These are phyloP conservation scores for Sambucus nigra DNA, from an alignment of 129 eudicot genomes.

Conservation along the genomic window DNA sequence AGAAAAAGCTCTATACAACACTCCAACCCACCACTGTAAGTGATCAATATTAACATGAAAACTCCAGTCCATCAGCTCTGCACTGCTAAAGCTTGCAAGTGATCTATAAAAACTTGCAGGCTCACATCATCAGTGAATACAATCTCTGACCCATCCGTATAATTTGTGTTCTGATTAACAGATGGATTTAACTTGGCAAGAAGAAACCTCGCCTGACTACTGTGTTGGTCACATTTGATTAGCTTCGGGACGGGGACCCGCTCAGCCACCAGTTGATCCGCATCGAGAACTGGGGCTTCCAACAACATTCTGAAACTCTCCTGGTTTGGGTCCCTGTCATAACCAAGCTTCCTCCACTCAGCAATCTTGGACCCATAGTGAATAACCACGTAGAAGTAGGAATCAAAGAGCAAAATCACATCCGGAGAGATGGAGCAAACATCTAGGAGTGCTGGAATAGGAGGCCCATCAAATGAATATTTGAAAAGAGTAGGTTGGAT, in stretches of 20 bases:
- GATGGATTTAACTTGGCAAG: conserved; percentile 97
- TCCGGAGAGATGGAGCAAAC: conserved; percentile 82
- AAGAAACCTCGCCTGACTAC: conserved; percentile 99
- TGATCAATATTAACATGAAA: not conserved
- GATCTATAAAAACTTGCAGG: conserved; percentile 77
- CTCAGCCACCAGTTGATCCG: conserved; percentile 66
- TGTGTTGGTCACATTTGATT: conserved; percentile 78
- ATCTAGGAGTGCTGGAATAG: conserved; percentile 75
- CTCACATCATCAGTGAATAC: conserved; percentile 87
- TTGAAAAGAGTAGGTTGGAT: conserved; percentile 84
- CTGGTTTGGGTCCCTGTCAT: conserved; percentile 67
- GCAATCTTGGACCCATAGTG: conserved; percentile 89
- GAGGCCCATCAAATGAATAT: conserved; percentile 93
- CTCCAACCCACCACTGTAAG: not conserved
- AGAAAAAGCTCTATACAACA: conserved; percentile 5
- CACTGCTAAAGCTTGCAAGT: conserved; percentile 83
- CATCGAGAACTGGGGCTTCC: conserved; percentile 85
- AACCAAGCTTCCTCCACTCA: conserved; percentile 85
- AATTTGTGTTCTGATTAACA: conserved; percentile 68
- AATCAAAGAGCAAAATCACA: conserved; percentile 81
- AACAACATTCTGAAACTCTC: conserved; percentile 71
- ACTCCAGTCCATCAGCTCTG: conserved; percentile 40
- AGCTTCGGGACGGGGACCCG: conserved; percentile 81
- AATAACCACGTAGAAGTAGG: conserved; percentile 73
- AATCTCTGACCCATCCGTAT: conserved; percentile 61